Base-by-base conservation (phyloP, 768 basidiomycete species). In the Rhodotorula taiwanensis region DNA sequence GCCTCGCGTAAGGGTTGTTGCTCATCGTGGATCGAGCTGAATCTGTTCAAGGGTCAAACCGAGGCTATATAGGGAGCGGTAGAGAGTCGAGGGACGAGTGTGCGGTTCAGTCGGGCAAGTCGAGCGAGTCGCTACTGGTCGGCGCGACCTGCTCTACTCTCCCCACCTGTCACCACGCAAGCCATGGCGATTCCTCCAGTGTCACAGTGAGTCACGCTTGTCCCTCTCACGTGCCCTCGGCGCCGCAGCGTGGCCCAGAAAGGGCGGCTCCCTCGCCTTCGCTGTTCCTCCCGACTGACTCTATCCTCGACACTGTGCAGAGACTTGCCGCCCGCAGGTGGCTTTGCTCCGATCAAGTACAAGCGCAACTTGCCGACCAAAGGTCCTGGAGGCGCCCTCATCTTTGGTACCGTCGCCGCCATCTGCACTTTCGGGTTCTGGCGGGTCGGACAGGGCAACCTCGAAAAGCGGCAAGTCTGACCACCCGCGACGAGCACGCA, bases 241-340 rank as follows among this genome's bases (percentile, higher is more conserved):
- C 31, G 13, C 15, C 16, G 16, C 3, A 44, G 34, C n/a, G 33
- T 51, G 23, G 5, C 4, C 11, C 23, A 43, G 15, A 16, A 13
- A 14, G 44, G 11, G 5, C 4, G 10, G 7, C 30, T 5, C 27
- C 21, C 36, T 31, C 51, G 39, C 51, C 58, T 36, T 52, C 25
- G 2, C 25, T 15, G 25, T 0, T n/a, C 45, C 14, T 10, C 27
- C 3, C 13, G 21, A 7, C 39, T n/a, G n/a, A n/a, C n/a, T n/a
- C n/a, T n/a, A n/a, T n/a, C n/a, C n/a, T n/a, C n/a, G n/a, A n/a
- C n/a, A n/a, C n/a, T n/a, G n/a, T n/a, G n/a, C n/a, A 95, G 93
- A 78, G 94, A 99, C 74, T 87, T 99, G 84, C 94, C 94, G 72
- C 94, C 94, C 45, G 71, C 84, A 49, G 92, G 91, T 66, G 94